Evolutionary conservation across 2,329 filamentous ascomycete species (phyloP).

Genomic region (Cladophialophora carrionii): DNA sequence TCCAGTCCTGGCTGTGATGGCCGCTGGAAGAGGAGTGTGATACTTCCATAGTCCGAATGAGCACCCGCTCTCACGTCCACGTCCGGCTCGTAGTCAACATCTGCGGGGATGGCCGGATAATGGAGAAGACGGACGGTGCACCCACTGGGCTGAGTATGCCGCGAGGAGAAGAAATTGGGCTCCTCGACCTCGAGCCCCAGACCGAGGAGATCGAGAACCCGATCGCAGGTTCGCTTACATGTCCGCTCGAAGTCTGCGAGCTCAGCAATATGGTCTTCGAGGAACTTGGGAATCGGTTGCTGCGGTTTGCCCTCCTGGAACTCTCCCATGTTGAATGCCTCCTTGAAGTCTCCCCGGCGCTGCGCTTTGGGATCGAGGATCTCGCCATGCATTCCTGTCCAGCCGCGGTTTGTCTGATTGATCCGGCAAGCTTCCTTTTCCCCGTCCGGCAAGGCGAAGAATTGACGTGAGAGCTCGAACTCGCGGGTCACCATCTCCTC

Average conservation of each 20-base stretch:
- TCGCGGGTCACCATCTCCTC: constrained; percentile 67
- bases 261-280: constrained; percentile 63
- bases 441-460: constrained; percentile 45
- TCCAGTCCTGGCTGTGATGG: constrained; percentile 84
- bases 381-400: constrained; percentile 85
- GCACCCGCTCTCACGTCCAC: constrained; percentile 76
- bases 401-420: constrained; percentile 77
- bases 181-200: constrained; percentile 68
- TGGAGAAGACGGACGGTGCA: constrained; percentile 71
- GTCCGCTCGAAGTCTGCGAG: constrained; percentile 68
- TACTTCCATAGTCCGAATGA: constrained; percentile 49
- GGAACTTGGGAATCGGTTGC: constrained; percentile 72
- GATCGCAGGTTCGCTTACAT: constrained; percentile 73
- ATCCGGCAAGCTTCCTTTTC: constrained; percentile 68
- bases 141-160: constrained; percentile 60
- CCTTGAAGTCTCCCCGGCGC: constrained; percentile 82
- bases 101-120: constrained; percentile 64
- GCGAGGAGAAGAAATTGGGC: constrained; percentile 41
- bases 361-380: constrained; percentile 83
- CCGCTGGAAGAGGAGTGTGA: constrained; percentile 79
- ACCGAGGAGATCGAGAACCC: constrained; percentile 75
- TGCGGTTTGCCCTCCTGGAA: constrained; percentile 70
- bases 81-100: constrained; percentile 51
- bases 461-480: constrained; percentile 67
- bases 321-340: constrained; percentile 92